Base-by-base conservation (phyloP, 768 basidiomycete genomes). In the Candolleomyces aberdarensis region DNA sequence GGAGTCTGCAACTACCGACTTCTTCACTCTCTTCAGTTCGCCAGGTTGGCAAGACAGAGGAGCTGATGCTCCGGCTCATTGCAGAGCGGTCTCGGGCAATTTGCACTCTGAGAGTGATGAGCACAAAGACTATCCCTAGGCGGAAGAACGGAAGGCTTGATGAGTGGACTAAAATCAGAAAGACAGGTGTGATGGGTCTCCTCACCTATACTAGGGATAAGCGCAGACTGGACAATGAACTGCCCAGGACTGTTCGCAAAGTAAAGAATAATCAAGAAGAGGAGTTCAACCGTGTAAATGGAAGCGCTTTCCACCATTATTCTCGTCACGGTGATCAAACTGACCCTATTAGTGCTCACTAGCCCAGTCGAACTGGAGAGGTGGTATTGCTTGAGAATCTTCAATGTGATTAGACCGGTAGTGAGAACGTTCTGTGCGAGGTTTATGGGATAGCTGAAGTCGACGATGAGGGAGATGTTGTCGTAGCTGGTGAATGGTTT, bases 221-320 rank as follows among this genome's bases (percentile, higher is more conserved):
- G 63, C 7, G 69, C 65, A 19, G 58, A 59, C 39, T 70, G 70
- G 31, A 74, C 62, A 13, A 74, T 65, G 46, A 66, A 65, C 48
- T 71, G 71, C 10, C 69, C 69, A 41, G 67, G 66, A 54, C 67
- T 63, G 20, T 64, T 55, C 29, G 67, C 44, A 14, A 69, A 67
- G 49, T 69, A 70, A 2, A 74, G 62, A 20, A 73, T 66, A 26
- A 73, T 68, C 11, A 72, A 62, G 40, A 72, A 48, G 36, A 73
- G 61, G 17, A 71, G 57, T 46, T 72, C 63, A 9, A 72, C 40
- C 5, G 72, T 72, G 58, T 73, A 74, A 20, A 73, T 62, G 59
- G 67, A 64, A 1, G 73, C 73, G 53, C 73, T 74, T 53, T 74
- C 73, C 41, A 74, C 58, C 9, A 74, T 61, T 40, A 74, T 71